Conservation (phyloP, 106 monocot species). For the Iris macrosiphon region DNA sequence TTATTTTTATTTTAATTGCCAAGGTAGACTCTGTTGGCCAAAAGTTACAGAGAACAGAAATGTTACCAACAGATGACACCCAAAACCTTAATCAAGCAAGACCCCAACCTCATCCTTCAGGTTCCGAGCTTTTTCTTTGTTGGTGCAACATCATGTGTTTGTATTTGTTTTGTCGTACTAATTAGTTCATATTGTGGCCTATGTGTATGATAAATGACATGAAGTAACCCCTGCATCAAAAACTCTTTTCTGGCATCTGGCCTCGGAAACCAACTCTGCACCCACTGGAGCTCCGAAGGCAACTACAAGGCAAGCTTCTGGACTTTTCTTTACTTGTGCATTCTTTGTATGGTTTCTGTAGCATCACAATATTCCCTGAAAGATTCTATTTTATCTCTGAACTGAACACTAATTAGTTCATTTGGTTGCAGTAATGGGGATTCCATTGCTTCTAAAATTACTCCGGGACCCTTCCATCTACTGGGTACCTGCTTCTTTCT, state of each 20-base stretch:
- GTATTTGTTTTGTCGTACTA: neutral
- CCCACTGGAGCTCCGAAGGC: slow-evolving; percentile 27
- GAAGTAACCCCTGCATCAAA: slow-evolving; percentile 43
- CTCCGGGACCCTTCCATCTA: slow-evolving; percentile 35
- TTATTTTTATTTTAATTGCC: slow-evolving; percentile 14
- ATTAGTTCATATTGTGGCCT: no score
- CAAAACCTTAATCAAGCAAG: slow-evolving; percentile 24
- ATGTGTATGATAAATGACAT: slow-evolving; percentile 4
- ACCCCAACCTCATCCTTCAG: slow-evolving; percentile 44
- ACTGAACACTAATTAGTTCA: neutral
- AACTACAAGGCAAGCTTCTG: slow-evolving; percentile 21
- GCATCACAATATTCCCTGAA: neutral
- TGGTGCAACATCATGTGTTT: neutral
- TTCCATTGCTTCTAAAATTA: slow-evolving; percentile 24
- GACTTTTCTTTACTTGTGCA: neutral
- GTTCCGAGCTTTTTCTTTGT: slow-evolving; percentile 15
- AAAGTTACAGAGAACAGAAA: slow-evolving; percentile 16
- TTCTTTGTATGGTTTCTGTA: neutral
- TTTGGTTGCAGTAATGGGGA: slow-evolving; percentile 30
- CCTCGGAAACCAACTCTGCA: slow-evolving; percentile 42
- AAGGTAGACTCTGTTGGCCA: slow-evolving; percentile 38
- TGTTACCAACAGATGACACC: slow-evolving; percentile 12
- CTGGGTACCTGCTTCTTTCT: slow-evolving; percentile 25
- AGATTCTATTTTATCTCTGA: neutral
- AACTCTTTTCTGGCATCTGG: slow-evolving; percentile 81